Evolutionary conservation across 1,284 basidiomycete genomes (phyloP).

Genomic region (Tilletia indica): DNA sequence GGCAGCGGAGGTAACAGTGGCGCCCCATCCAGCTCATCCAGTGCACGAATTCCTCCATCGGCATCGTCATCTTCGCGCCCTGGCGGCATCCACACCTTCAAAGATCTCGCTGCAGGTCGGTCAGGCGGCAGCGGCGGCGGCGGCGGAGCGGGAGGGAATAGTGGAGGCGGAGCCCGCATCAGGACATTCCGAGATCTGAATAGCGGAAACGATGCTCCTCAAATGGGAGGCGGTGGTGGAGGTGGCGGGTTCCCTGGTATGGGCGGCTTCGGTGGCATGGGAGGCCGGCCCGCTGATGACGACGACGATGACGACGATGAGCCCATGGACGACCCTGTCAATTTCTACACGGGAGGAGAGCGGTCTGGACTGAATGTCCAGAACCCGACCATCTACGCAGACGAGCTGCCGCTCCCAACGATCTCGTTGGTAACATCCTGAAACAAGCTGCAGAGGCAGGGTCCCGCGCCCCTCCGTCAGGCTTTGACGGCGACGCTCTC

Average conservation of each 20-base stretch:
- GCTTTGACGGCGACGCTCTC: background rate
- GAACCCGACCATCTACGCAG: constrained; percentile 65
- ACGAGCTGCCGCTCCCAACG: constrained; percentile 62
- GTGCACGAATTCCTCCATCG: too few relatives aligned
- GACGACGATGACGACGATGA: constrained; percentile 43
- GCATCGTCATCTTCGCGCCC: background rate
- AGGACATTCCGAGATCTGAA: constrained; percentile 8
- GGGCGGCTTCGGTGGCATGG: background rate
- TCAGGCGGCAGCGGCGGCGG: background rate
- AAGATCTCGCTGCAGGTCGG: background rate
- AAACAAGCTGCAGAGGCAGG: constrained; percentile 69
- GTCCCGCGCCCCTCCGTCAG: background rate
- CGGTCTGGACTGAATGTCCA: constrained; percentile 82
- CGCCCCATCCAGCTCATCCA: too few relatives aligned
- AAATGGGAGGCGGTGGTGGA: background rate
- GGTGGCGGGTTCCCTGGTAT: constrained; percentile 8
- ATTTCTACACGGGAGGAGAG: constrained; percentile 55
- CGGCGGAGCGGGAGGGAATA: background rate
- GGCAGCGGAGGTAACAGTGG: background rate
- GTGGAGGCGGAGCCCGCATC: constrained; percentile 4
- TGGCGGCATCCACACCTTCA: constrained; percentile 13
- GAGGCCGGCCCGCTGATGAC: constrained; percentile 16
- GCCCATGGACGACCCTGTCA: constrained; percentile 45
- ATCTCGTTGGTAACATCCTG: constrained; percentile 77
- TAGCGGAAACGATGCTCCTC: background rate